Base-by-base conservation (phyloP, 2,329 filamentous ascomycete genomes). In the Botrytis deweyae region DNA sequence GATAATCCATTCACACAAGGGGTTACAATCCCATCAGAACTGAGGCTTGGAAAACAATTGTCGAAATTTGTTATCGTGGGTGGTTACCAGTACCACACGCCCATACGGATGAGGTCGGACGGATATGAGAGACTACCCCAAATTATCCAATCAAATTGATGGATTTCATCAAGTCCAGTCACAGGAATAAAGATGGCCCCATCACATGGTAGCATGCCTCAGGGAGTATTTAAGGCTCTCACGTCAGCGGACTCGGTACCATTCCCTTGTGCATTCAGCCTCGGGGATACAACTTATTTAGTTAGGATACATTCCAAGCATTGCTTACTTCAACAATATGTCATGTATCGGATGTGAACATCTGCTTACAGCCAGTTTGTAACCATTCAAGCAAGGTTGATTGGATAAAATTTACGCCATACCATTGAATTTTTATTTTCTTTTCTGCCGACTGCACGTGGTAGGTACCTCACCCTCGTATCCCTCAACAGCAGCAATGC, bases 131-230 rank as follows among this genome's bases (percentile, higher is more conserved):
- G 46, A 52, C 25, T 25, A 12, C 12, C 33, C 46, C 5, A 44
- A 68, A 29, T 20, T 9, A 49, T 29, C 65, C 46, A 67, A 68
- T 55, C 46, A 55, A 18, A 68, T 55, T 20, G 16, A 12, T 49
- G 36, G 38, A 36, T 66, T 49, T 42, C 16, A 36, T 66, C 64
- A 49, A 49, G 29, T 49, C 42, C 33, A 3, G 61, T 64, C 38
- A 64, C 61, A 64, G 38, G 9, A 64, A 40, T 64, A 20, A 64
- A 64, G 38, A 44, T 42, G 25, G 20, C 25, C 10, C 25, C 9
- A 64, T 64, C 38, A 64, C 62, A 64, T 42, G 62, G 64, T 67
- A 40, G n/a, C 44, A 40, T 68, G 36, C 46, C 65, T 68, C 10
- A 55, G 33, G 36, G 38, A 42, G 20, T 22, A 22, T 55, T 55